Evolutionary conservation across 768 basidiomycete genomes (phyloP).

Genomic region (Xerocomus potaroensis): DNA sequence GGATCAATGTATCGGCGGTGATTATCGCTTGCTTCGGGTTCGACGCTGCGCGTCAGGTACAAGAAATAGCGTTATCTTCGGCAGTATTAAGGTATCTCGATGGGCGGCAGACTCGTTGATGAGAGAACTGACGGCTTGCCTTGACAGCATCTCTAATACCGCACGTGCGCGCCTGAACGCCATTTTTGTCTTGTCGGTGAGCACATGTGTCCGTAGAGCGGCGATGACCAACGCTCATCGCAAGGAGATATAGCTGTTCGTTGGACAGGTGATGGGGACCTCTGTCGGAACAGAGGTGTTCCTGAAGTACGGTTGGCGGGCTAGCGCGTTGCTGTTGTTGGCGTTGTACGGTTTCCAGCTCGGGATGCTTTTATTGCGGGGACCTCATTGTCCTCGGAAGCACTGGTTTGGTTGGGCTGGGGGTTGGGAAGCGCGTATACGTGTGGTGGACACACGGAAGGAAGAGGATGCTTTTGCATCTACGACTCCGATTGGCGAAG

Average conservation of each 20-base stretch:
- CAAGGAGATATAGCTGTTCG: slow-evolving; percentile 29
- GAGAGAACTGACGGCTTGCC: no score
- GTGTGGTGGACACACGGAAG: no score
- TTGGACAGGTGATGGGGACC: slow-evolving; percentile 42
- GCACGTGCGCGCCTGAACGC: slow-evolving; percentile 30
- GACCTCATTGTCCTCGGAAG: slow-evolving; percentile 33
- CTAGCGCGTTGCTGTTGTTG: slow-evolving; percentile 31
- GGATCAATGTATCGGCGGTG: slow-evolving; percentile 36
- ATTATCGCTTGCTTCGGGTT: slow-evolving; percentile 38
- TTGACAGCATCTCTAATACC: slow-evolving; percentile 24
- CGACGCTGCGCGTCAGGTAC: slow-evolving; percentile 39
- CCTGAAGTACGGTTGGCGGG: slow-evolving; percentile 37
- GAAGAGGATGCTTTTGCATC: no score
- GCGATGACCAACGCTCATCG: neutral
- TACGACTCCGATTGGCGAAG: no score
- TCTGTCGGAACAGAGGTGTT: slow-evolving; percentile 40
- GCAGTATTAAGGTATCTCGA: slow-evolving; percentile 20
- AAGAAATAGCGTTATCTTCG: slow-evolving; percentile 34
- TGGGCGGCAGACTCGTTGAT: no score
- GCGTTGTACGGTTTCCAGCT: slow-evolving; percentile 34
- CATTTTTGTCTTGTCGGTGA: slow-evolving; percentile 25
- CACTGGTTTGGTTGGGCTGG: slow-evolving; percentile 65
- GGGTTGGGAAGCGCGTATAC: no score
- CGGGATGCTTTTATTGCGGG: slow-evolving; percentile 34
- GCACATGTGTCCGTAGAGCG: slow-evolving; percentile 3